phyloP scores from a whole-genome alignment of 2,329 filamentous ascomycete genomes.

The Fusarium staphyleae region DNA sequence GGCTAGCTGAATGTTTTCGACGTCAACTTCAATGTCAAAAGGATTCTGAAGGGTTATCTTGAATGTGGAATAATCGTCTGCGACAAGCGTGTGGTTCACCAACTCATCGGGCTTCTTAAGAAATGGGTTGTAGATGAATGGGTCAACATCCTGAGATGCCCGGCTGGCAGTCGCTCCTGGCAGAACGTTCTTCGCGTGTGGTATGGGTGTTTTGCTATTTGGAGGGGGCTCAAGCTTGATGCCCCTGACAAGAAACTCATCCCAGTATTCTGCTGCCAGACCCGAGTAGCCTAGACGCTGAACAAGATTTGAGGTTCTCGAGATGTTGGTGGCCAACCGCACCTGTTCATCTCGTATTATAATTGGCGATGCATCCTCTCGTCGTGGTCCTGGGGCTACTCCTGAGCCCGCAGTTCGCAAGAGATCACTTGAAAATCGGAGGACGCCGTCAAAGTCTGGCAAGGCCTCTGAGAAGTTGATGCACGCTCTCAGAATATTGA shows the following conservation, averaged over 20 bases:
- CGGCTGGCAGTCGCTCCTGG: constrained; percentile 58
- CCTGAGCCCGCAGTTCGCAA: constrained; percentile 83
- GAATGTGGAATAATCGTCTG: constrained; percentile 79
- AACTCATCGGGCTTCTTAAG: constrained; percentile 70
- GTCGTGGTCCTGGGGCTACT: constrained; percentile 74
- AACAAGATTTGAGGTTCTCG: constrained; percentile 80
- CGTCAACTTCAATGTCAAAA: constrained; percentile 89
- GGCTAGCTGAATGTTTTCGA: constrained; percentile 81
- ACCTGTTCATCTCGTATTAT: constrained; percentile 85
- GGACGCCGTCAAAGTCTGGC: constrained; percentile 88
- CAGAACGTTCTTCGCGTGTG: constrained; percentile 66
- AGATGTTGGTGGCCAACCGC: constrained; percentile 83
- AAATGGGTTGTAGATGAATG: constrained; percentile 96
- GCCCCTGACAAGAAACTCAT: constrained; percentile 87
- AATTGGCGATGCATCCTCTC: constrained; percentile 72
- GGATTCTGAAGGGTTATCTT: constrained; percentile 89
- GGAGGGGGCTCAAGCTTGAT: constrained; percentile 73
- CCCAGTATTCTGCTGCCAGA: constrained; percentile 89
- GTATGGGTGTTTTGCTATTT: constrained; percentile 66
- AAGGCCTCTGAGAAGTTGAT: constrained; percentile 94
- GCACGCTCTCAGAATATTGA: constrained; percentile 87
- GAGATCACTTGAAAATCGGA: constrained; percentile 84
- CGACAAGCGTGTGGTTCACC: constrained; percentile 74
- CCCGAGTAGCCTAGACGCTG: constrained; percentile 74
- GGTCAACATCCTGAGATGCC: constrained; percentile 71